Base-by-base conservation (phyloP, 2,329 filamentous ascomycete genomes). In the Paracoccidioides brasiliensis region DNA sequence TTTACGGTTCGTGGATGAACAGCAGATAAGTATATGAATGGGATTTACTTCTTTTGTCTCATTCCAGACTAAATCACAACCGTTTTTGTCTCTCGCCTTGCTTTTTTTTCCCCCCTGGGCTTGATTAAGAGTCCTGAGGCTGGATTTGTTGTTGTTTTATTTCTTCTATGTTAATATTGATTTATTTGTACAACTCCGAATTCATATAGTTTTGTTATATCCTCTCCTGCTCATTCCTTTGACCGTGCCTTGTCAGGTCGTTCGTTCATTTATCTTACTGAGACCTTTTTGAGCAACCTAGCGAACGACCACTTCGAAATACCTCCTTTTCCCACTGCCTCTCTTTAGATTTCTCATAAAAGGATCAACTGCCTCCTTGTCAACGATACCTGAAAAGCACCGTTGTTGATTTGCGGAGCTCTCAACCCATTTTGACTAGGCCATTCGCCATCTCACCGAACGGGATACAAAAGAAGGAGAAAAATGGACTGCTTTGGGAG, bases 401-500 rank as follows among this genome's bases (percentile, higher is more conserved):
- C 15, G 35, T 41, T 52, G 49, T 15, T 15, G 49, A 12, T 15
- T 40, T 52, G 9, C 4, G 35, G 37, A 22, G 41, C 32, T 3
- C 12, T 8, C 22, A 8, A 15, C 7, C 37, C 30, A 15, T 42
- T 28, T 42, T 28, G 7, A 40, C 4, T n/a, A 41, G 2, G 15
- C 30, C 12, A 37, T 42, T 28, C 15, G 45, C 50, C 50, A 33
- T 41, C 10, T 10, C 32, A 40, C 28, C 22, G 10, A 43, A 33
- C 3, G 28, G 38, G 22, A 22, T 30, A 44, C 7, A 7, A 8
- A 37, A 37, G 14, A 48, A 28, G 8, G n/a, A 38, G n/a, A 32
- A 22, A 15, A n/a, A 52, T 52, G 50, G 50, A 42, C 50, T 72
- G 70, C 58, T 68, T 72, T 54, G 64, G 67, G 50, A 66, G 68